These are phyloP conservation scores for Blakeslea trispora DNA, from an alignment of 371 early-diverging fungal genomes.

Conservation along the genomic window DNA sequence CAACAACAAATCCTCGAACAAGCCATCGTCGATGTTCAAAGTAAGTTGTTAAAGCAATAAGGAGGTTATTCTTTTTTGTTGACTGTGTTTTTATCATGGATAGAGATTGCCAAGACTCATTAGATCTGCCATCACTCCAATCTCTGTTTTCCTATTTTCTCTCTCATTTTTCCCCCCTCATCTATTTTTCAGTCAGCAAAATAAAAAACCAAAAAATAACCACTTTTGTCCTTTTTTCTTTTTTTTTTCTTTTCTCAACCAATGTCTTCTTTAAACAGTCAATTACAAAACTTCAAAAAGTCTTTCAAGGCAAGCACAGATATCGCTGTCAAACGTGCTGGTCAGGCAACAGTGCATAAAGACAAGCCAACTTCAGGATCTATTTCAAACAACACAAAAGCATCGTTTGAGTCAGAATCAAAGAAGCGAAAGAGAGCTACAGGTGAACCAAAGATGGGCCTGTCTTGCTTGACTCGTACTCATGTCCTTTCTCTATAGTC, in stretches of 20 bases:
- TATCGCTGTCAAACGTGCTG: conserved; percentile 44
- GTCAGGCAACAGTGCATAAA: conserved; percentile 17
- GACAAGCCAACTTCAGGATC: conserved; percentile 15
- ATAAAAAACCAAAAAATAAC: not conserved
- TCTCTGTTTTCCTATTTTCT: no score
- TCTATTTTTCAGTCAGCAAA: conserved; percentile 2
- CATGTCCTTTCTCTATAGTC: conserved; percentile 20
- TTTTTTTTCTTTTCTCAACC: conserved; percentile 8
- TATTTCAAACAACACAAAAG: conserved; percentile 44
- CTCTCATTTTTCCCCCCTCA: no score
- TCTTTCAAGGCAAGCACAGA: conserved; percentile 41
- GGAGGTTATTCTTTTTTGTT: conserved; percentile 3
- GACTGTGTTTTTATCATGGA: no score
- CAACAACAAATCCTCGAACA: conserved; percentile 62
- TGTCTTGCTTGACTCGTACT: not conserved
- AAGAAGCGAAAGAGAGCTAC: conserved; percentile 39
- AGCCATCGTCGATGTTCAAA: conserved; percentile 54
- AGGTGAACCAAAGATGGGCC: conserved; percentile 19
- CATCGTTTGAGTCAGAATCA: conserved; percentile 36
- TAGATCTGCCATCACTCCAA: conserved; percentile 15
- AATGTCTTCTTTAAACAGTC: conserved; percentile 29
- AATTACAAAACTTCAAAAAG: conserved; percentile 46
- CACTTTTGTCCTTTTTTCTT: conserved; percentile 4
- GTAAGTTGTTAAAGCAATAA: conserved; percentile 45
- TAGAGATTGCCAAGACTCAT: conserved; percentile 42